Evolutionary conservation across 495 filamentous ascomycete species (phyloP).

Genomic region (Penicillium paxilli): DNA sequence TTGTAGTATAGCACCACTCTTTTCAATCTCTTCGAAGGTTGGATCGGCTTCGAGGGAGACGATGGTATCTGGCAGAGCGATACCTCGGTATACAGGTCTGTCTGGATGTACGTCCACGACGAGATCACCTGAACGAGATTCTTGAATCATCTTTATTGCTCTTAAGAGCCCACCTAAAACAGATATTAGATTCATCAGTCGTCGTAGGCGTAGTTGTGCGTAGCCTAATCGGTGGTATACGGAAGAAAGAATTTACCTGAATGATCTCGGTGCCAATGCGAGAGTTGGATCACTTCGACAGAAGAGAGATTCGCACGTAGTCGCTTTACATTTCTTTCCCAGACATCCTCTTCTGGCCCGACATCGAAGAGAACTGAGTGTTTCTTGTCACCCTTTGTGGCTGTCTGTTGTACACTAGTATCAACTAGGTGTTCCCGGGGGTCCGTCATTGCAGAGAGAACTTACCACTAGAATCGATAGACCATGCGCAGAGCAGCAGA

Average conservation of each 20-base stretch:
- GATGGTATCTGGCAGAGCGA: conserved; percentile 40
- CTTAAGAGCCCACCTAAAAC: conserved; percentile 46
- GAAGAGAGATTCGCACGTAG: conserved; percentile 56
- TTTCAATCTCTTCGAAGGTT: conserved; percentile 51
- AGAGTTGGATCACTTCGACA: conserved; percentile 76
- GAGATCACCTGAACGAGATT: conserved; percentile 27
- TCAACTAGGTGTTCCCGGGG: neutral
- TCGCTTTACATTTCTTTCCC: conserved; percentile 54
- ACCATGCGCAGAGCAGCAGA: conserved; percentile 63
- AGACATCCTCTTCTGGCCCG: conserved; percentile 57
- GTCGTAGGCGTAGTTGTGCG: neutral
- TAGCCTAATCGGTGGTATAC: too few species aligned
- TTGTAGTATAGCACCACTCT: conserved; percentile 46
- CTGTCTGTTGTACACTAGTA: conserved; percentile 47
- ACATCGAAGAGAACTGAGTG: conserved; percentile 62
- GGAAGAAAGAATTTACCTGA: conserved; percentile 33
- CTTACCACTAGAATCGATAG: conserved; percentile 56
- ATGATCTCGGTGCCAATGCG: conserved; percentile 67
- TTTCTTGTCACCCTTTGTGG: conserved; percentile 48
- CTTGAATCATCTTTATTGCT: conserved; percentile 48
- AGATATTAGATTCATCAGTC: conserved; percentile 3
- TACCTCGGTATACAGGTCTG: conserved; percentile 55
- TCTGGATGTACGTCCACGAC: conserved; percentile 56
- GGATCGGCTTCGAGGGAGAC: conserved; percentile 60
- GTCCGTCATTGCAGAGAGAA: neutral